Evolutionary conservation across 140 eudicot genomes (phyloP).

Genomic region (Bidens hawaiensis): DNA sequence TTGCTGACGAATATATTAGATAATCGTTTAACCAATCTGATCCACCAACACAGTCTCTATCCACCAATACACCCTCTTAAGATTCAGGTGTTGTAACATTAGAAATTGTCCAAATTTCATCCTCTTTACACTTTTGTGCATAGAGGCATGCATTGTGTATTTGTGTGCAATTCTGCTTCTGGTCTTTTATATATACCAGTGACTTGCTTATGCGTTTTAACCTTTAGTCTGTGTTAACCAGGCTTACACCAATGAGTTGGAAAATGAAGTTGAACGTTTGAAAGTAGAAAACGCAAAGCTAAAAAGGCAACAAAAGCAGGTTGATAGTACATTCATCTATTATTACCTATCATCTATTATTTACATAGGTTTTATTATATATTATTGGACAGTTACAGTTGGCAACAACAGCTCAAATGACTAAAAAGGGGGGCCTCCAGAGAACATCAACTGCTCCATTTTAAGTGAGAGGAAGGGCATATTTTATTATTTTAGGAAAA

Average conservation of each 20-base stretch:
- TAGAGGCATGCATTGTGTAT: background rate
- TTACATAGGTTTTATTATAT: background rate
- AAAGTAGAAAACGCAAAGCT: slow-evolving; percentile 57
- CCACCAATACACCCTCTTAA: background rate
- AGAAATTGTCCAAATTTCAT: background rate
- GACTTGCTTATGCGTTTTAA: background rate
- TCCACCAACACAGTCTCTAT: background rate
- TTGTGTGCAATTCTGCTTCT: background rate
- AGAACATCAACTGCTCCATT: slow-evolving; percentile 58
- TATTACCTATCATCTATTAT: background rate
- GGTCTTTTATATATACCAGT: background rate
- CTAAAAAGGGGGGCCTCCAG: slow-evolving; percentile 41
- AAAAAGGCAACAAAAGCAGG: slow-evolving; percentile 58
- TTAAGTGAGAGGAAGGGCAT: slow-evolving; percentile 23
- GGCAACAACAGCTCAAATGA: slow-evolving; percentile 37
- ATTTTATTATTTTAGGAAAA: slow-evolving; percentile 35
- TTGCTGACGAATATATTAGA: background rate
- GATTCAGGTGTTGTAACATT: background rate
- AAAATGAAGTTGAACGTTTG: slow-evolving; percentile 49
- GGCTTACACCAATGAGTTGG: slow-evolving; percentile 72
- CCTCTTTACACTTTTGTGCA: background rate
- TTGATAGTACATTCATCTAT: background rate
- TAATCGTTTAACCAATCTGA: background rate
- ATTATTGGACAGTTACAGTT: slow-evolving; percentile 25
- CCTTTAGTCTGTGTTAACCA: slow-evolving; percentile 12